phyloP scores from a whole-genome alignment of 495 filamentous ascomycete species.

The Penicillium desertorum region DNA sequence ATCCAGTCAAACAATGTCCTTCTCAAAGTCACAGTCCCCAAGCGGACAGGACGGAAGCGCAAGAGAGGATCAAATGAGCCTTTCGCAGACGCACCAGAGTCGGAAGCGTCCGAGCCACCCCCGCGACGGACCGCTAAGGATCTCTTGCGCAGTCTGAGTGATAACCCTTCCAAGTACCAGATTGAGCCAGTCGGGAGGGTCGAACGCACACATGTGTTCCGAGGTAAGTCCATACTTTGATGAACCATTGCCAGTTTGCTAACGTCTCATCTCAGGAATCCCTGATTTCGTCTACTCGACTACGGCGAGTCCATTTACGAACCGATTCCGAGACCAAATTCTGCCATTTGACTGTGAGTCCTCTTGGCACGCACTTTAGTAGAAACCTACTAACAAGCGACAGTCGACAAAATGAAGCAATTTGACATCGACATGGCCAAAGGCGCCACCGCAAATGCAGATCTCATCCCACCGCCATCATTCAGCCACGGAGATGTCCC shows the following conservation, averaged over 20 bases:
- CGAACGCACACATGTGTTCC: slow-evolving; percentile 80
- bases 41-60: slow-evolving; percentile 78
- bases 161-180: slow-evolving; percentile 67
- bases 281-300: slow-evolving; percentile 79
- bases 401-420: slow-evolving; percentile 67
- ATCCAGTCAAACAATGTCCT: slow-evolving; percentile 74
- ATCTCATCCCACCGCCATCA: slow-evolving; percentile 76
- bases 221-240: slow-evolving; percentile 48
- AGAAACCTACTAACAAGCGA: slow-evolving; percentile 6
- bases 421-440: slow-evolving; percentile 69
- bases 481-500: slow-evolving; percentile 67
- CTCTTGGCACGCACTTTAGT: background rate
- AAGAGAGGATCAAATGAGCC: slow-evolving; percentile 70
- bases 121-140: slow-evolving; percentile 35
- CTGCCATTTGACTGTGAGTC: slow-evolving; percentile 61
- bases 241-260: background rate
- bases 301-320: slow-evolving; percentile 59
- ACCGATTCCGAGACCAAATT: slow-evolving; percentile 62
- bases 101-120: slow-evolving; percentile 6
- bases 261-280: slow-evolving; percentile 37
- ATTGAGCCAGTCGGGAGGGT: slow-evolving; percentile 73
- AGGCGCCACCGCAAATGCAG: slow-evolving; percentile 55
- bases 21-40: slow-evolving; percentile 83
- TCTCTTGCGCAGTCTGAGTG: slow-evolving; percentile 64
- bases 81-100: slow-evolving; percentile 42